These are phyloP conservation scores for Rhizophagus clarus DNA, from an alignment of 192 early-diverging fungal species.

Conservation along the genomic window DNA sequence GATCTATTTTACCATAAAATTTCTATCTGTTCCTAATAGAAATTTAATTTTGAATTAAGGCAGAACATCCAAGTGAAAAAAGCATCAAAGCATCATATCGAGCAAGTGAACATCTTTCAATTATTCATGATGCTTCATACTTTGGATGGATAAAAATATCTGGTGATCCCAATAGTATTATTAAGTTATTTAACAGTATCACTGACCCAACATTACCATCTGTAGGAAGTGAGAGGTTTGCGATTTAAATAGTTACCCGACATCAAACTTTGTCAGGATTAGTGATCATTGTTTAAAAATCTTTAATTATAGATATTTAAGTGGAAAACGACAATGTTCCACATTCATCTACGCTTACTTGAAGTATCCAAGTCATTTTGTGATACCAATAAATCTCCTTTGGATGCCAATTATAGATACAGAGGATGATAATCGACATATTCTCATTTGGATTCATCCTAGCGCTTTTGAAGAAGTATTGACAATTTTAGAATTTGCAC, in stretches of 20 bases:
- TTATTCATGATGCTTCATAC: conserved; percentile 88
- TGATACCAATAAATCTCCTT: conserved; percentile 76
- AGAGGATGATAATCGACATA: conserved; percentile 31
- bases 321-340: conserved; percentile 61
- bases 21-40: conserved; percentile 32
- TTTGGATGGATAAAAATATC: conserved; percentile 68
- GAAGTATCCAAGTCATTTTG: conserved; percentile 58
- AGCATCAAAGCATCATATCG: conserved; percentile 74
- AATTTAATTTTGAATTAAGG: conserved; percentile 42
- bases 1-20: background rate
- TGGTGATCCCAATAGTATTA: conserved; percentile 55
- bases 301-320: conserved; percentile 49
- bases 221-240: conserved; percentile 45
- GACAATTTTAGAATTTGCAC: conserved; percentile 35
- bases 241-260: background rate
- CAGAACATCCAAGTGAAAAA: conserved; percentile 86
- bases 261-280: too few relatives aligned
- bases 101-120: conserved; percentile 72
- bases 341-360: conserved; percentile 54
- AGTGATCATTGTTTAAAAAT: background rate
- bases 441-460: conserved; percentile 83
- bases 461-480: conserved; percentile 55
- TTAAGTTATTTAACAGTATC: conserved; percentile 52
- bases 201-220: conserved; percentile 62
- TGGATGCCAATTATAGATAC: conserved; percentile 59